Evolutionary conservation across 257 asterid genomes (phyloP).

Genomic region (Solanum chiquidenum): DNA sequence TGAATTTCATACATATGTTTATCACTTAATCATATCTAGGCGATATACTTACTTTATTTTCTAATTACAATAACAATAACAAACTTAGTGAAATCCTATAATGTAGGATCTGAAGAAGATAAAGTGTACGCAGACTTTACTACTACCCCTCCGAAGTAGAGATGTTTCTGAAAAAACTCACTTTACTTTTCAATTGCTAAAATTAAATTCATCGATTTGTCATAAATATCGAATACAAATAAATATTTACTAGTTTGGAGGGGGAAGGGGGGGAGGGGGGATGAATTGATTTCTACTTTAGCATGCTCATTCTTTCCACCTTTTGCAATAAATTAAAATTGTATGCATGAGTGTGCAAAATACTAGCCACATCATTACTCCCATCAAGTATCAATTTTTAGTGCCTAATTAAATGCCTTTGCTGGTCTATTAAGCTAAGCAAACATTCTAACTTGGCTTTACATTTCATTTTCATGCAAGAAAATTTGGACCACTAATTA

Average conservation of each 20-base stretch:
- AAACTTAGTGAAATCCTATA: too few relatives aligned
- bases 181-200: background rate
- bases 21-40: background rate
- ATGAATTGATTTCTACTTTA: background rate
- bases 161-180: background rate
- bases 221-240: background rate
- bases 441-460: background rate
- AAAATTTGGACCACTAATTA: background rate
- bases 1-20: background rate
- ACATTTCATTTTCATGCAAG: background rate
- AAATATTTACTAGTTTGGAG: background rate
- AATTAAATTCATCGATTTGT: background rate
- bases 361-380: background rate
- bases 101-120: too few relatives aligned
- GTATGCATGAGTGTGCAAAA: background rate
- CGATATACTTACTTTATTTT: background rate
- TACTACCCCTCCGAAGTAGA: too few relatives aligned
- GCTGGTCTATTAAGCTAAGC: conserved; percentile 36
- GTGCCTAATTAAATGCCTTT: conserved; percentile 2
- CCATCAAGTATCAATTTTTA: background rate
- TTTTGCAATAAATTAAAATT: background rate
- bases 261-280: too few relatives aligned
- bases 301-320: conserved; percentile 16
- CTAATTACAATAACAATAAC: too few relatives aligned
- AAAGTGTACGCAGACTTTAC: too few relatives aligned